Percentiles rank a stretch among this genome's conserved stretches.
Evolutionary conservation across 1,284 basidiomycete genomes (phyloP).

Genomic region (Fomitiporia mediterranea): DNA sequence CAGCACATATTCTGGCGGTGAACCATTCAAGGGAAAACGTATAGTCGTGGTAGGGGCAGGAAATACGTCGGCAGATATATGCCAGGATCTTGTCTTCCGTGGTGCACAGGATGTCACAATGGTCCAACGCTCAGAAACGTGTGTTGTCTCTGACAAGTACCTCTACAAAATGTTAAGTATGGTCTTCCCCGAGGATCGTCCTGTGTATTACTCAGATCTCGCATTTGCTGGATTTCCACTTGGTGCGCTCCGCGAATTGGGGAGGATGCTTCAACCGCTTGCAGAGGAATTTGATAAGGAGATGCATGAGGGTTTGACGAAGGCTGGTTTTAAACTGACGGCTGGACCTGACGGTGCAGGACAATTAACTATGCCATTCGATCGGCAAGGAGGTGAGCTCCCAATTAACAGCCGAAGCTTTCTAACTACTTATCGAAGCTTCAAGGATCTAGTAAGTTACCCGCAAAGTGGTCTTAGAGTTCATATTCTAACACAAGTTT

Average conservation of each 20-base stretch:
- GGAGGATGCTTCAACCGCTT: conserved; percentile 29
- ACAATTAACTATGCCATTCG: conserved; percentile 26
- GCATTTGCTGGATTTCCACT: conserved; percentile 38
- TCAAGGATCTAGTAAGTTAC: conserved; percentile 16
- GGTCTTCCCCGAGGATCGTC: conserved; percentile 38
- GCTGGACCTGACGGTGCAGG: conserved; percentile 31
- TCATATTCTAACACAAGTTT: neutral
- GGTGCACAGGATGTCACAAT: conserved; percentile 35
- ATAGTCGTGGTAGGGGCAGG: conserved; percentile 39
- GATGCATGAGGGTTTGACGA: conserved; percentile 33
- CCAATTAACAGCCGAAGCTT: neutral
- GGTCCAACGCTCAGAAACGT: conserved; percentile 37
- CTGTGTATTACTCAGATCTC: conserved; percentile 43
- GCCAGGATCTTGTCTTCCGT: conserved; percentile 32
- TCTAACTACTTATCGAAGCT: no score
- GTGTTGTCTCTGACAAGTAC: conserved; percentile 26
- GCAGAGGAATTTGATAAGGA: conserved; percentile 31
- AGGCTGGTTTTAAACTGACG: conserved; percentile 38
- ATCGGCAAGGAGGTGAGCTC: conserved; percentile 30
- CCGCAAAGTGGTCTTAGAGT: neutral
- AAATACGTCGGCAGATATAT: conserved; percentile 36
- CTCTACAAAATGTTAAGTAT: conserved; percentile 25
- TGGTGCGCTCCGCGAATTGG: conserved; percentile 32
- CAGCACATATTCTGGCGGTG: conserved; percentile 28
- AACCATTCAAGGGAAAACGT: conserved; percentile 30